phyloP scores from a whole-genome alignment of 139 green algal species.

The Monoraphidium neglectum region DNA sequence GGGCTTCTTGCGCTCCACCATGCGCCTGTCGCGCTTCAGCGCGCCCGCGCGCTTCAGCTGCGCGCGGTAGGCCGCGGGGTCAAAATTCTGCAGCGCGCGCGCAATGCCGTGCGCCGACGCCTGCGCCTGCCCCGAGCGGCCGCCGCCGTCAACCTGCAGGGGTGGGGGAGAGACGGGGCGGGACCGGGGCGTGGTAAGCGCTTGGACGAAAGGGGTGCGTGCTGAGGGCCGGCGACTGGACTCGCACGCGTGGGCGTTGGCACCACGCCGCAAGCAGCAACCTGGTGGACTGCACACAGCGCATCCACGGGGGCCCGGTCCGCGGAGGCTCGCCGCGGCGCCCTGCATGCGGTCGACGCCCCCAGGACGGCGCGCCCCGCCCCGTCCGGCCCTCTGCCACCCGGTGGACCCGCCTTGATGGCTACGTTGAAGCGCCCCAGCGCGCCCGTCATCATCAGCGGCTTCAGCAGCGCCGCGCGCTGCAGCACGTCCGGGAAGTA shows the following conservation, averaged over 20 bases:
- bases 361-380: not conserved
- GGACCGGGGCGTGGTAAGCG: too few relatives aligned
- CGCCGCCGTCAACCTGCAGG: slow-evolving; percentile 50
- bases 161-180: not conserved
- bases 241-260: too few relatives aligned
- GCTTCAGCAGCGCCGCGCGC: slow-evolving; percentile 71
- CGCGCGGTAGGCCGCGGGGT: slow-evolving; percentile 57
- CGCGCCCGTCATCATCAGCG: slow-evolving; percentile 72
- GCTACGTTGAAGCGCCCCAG: slow-evolving; percentile 72
- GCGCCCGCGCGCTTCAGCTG: slow-evolving; percentile 58
- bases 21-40: slow-evolving; percentile 80
- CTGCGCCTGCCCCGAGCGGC: slow-evolving; percentile 69
- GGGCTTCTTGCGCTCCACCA: slow-evolving; percentile 97
- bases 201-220: too few relatives aligned
- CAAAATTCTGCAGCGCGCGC: slow-evolving; percentile 74
- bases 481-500: slow-evolving; percentile 74
- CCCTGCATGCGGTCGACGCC: too few relatives aligned
- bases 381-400: not conserved
- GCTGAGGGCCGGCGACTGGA: too few relatives aligned
- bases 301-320: too few relatives aligned
- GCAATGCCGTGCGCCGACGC: slow-evolving; percentile 85
- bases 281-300: too few relatives aligned
- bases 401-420: slow-evolving; percentile 58
- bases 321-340: too few relatives aligned
- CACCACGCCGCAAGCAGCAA: too few relatives aligned